Conservation (phyloP, 2,329 filamentous ascomycete species). For the Colletotrichum sp. region DNA sequence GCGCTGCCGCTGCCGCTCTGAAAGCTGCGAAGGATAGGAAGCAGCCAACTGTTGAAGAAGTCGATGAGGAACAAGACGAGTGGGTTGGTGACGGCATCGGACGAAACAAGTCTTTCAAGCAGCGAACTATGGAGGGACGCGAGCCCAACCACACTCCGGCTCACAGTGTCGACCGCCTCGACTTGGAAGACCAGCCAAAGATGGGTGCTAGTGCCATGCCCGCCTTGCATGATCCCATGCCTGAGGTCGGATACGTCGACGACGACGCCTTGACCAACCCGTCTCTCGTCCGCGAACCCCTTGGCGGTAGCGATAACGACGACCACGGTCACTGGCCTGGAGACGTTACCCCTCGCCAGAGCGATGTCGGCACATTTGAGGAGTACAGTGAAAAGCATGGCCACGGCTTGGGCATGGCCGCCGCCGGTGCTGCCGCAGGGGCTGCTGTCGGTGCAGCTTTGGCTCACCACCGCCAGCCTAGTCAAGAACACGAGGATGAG, state of each 20-base stretch:
- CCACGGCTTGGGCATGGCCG: constrained; percentile 49
- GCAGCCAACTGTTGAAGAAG: constrained; percentile 37
- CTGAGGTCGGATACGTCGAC: constrained; percentile 73
- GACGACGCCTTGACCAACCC: constrained; percentile 84
- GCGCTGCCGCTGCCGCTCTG: constrained; percentile 55
- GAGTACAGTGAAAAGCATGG: constrained; percentile 23
- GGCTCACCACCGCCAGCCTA: constrained; percentile 56
- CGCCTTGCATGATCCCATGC: constrained; percentile 72
- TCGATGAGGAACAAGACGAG: constrained; percentile 35
- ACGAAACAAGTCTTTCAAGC: constrained; percentile 70
- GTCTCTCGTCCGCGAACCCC: constrained; percentile 78
- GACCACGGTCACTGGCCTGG: constrained; percentile 33
- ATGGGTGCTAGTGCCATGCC: constrained; percentile 76
- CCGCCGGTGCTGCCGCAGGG: constrained; percentile 58
- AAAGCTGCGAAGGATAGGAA: constrained; percentile 53
- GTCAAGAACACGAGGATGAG: constrained; percentile 67
- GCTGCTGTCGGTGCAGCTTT: constrained; percentile 52
- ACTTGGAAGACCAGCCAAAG: constrained; percentile 56
- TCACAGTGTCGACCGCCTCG: constrained; percentile 64
- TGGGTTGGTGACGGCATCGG: constrained; percentile 56
- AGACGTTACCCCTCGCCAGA: constrained; percentile 34
- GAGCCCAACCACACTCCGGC: constrained; percentile 60
- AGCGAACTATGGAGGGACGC: constrained; percentile 63
- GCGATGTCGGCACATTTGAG: constrained; percentile 31
- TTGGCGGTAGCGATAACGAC: constrained; percentile 53